A percentile compares a stretch with the other conserved stretches of the same genome.
Evolutionary conservation across 2,329 filamentous ascomycete genomes (phyloP).

Genomic region (Berkeleyomyces basicola): DNA sequence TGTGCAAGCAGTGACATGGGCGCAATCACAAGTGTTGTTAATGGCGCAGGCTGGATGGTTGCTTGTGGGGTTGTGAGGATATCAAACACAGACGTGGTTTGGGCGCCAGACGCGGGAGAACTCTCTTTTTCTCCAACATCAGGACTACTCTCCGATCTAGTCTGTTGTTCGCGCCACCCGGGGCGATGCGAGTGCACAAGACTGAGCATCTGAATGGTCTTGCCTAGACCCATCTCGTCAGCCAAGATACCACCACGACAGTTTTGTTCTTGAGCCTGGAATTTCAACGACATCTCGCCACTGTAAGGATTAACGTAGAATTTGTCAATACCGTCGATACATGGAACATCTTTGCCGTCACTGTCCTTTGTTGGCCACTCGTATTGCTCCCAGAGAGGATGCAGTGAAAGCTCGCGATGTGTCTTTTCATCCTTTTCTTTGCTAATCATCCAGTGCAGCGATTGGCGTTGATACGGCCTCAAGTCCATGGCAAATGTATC

Average conservation of each 20-base stretch:
- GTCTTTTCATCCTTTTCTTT: slow-evolving; percentile 73
- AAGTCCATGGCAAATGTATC: slow-evolving; percentile 68
- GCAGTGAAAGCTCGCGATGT: slow-evolving; percentile 66
- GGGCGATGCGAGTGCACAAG: slow-evolving; percentile 65
- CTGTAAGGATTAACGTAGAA: slow-evolving; percentile 98
- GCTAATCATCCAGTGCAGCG: slow-evolving; percentile 86
- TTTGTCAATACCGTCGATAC: slow-evolving; percentile 43
- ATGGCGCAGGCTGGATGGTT: slow-evolving; percentile 50
- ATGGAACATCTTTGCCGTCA: slow-evolving; percentile 59
- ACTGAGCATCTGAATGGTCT: slow-evolving; percentile 97
- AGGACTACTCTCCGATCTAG: neutral
- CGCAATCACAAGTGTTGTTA: slow-evolving; percentile 86
- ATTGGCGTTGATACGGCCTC: slow-evolving; percentile 88
- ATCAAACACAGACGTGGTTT: slow-evolving; percentile 6
- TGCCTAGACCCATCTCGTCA: slow-evolving; percentile 94
- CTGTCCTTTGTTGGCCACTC: slow-evolving; percentile 74
- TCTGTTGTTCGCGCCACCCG: neutral
- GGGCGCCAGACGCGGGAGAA: no score
- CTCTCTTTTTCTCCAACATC: neutral
- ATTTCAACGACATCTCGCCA: slow-evolving; percentile 78
- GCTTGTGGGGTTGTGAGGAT: slow-evolving; percentile 2
- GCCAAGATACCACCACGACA: slow-evolving; percentile 86
- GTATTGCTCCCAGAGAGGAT: slow-evolving; percentile 96
- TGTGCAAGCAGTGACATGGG: slow-evolving; percentile 94
- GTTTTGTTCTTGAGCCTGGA: slow-evolving; percentile 85